Evolutionary conservation across 2,329 filamentous ascomycete genomes (phyloP).

Genomic region (Penicillium sp.): DNA sequence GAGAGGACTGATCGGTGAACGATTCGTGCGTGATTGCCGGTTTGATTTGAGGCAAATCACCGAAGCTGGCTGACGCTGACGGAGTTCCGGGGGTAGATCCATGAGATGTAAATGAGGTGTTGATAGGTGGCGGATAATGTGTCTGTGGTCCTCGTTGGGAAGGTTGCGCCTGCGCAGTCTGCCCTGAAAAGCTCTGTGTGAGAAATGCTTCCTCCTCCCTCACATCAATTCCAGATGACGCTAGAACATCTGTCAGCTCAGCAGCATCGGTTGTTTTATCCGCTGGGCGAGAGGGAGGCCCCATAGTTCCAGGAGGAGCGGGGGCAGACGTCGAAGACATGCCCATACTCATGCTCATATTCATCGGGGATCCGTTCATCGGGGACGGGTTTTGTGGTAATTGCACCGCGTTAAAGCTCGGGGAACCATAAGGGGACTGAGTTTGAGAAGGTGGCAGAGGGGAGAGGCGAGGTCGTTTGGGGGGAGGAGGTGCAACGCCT

Average conservation of each 20-base stretch:
- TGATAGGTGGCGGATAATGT: slow-evolving; percentile 51
- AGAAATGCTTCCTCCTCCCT: slow-evolving; percentile 82
- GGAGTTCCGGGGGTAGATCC: slow-evolving; percentile 43
- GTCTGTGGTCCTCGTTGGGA: slow-evolving; percentile 42
- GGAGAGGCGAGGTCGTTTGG: slow-evolving; percentile 70
- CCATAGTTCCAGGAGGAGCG: slow-evolving; percentile 54
- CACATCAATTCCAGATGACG: slow-evolving; percentile 81
- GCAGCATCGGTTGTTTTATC: slow-evolving; percentile 56
- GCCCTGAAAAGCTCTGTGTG: slow-evolving; percentile 55
- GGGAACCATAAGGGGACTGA: slow-evolving; percentile 61
- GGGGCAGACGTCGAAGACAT: slow-evolving; percentile 49
- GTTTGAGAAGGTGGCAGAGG: slow-evolving; percentile 62
- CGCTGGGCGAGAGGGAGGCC: slow-evolving; percentile 60
- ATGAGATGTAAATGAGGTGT: slow-evolving; percentile 42
- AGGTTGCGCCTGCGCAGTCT: slow-evolving; percentile 38
- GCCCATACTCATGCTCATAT: slow-evolving; percentile 52
- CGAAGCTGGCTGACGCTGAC: slow-evolving; percentile 50
- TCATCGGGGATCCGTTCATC: slow-evolving; percentile 49
- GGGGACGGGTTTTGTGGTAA: slow-evolving; percentile 38
- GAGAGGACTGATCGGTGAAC: slow-evolving; percentile 66
- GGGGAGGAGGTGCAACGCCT: slow-evolving; percentile 62
- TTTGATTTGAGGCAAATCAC: slow-evolving; percentile 52
- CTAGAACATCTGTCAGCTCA: slow-evolving; percentile 79
- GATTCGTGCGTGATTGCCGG: slow-evolving; percentile 56
- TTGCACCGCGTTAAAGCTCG: slow-evolving; percentile 54